A percentile compares a stretch with the other conserved stretches of the same genome.
phyloP scores from a whole-genome alignment of 441 rosid genomes.

The Erodium moschatum region DNA sequence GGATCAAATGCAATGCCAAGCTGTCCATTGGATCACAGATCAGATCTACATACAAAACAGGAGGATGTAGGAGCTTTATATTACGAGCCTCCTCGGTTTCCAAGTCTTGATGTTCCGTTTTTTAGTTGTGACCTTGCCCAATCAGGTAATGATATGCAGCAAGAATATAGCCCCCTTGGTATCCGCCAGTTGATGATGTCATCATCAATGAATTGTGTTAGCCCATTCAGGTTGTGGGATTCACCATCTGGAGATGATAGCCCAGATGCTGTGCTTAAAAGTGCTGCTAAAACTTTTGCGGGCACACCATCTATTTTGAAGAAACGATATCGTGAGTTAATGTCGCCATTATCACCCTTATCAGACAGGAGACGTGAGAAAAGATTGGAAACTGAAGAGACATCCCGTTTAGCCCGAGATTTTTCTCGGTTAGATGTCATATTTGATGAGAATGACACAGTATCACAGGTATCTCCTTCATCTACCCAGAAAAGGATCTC shows the following conservation, averaged over 20 bases:
- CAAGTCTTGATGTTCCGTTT: slow-evolving; percentile 84
- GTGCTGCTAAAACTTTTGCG: slow-evolving; percentile 62
- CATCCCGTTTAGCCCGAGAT: slow-evolving; percentile 61
- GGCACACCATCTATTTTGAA: slow-evolving; percentile 81
- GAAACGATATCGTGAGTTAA: slow-evolving; percentile 72
- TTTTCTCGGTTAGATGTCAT: slow-evolving; percentile 72
- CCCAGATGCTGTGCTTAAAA: slow-evolving; percentile 69
- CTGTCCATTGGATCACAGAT: slow-evolving; percentile 34
- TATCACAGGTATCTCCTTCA: slow-evolving; percentile 33
- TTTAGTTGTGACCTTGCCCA: slow-evolving; percentile 91
- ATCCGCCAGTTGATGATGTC: slow-evolving; percentile 93
- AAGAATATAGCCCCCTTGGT: slow-evolving; percentile 96
- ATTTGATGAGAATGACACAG: slow-evolving; percentile 39
- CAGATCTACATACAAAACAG: slow-evolving; percentile 29
- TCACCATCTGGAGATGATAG: slow-evolving; percentile 67
- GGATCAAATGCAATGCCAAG: slow-evolving; percentile 31
- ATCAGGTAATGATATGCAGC: slow-evolving; percentile 65
- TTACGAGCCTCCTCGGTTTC: slow-evolving; percentile 97
- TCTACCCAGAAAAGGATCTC: slow-evolving; percentile 27
- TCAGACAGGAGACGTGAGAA: slow-evolving; percentile 76
- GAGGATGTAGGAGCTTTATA: slow-evolving; percentile 63
- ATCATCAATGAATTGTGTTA: slow-evolving; percentile 58
- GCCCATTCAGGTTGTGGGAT: slow-evolving; percentile 91
- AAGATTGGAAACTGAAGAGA: slow-evolving; percentile 49
- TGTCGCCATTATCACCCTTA: slow-evolving; percentile 51